These are phyloP conservation scores for Nevesoporus exiguus DNA, from an alignment of 768 basidiomycete genomes.

Conservation along the genomic window DNA sequence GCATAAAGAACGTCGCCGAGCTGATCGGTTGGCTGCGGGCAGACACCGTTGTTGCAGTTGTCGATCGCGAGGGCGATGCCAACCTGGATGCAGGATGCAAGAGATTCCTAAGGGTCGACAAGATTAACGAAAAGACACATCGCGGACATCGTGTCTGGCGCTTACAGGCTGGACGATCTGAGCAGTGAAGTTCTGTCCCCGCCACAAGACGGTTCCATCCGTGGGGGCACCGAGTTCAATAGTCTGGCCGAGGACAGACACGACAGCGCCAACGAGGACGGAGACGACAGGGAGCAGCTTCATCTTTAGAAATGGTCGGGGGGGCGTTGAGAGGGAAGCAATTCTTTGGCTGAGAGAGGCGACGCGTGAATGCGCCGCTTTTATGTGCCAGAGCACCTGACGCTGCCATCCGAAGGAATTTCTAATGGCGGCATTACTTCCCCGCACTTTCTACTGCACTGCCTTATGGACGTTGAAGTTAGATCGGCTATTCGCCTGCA, in stretches of 20 bases:
- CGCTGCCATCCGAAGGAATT: no score
- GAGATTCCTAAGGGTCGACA: conserved; percentile 12
- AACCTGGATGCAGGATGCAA: conserved; percentile 21
- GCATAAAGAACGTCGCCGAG: conserved; percentile 30
- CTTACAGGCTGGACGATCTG: conserved; percentile 25
- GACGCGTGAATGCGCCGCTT: not conserved
- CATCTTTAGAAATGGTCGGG: conserved; percentile 9
- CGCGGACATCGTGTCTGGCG: not conserved
- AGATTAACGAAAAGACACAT: not conserved
- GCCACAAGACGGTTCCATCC: conserved; percentile 15
- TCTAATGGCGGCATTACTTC: not conserved
- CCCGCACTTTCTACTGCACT: not conserved
- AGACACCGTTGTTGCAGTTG: conserved; percentile 18
- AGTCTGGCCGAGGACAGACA: conserved; percentile 24
- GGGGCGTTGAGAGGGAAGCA: not conserved
- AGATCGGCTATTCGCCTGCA: no score
- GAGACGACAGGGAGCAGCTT: conserved; percentile 8
- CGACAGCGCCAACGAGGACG: not conserved
- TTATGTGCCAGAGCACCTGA: not conserved
- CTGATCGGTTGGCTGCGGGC: conserved; percentile 18
- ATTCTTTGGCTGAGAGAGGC: not conserved
- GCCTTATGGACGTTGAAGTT: no score
- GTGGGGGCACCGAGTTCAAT: conserved; percentile 25
- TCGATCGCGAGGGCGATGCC: conserved; percentile 30
- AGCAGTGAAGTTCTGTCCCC: conserved; percentile 19